Evolutionary conservation across 768 basidiomycete species (phyloP), one percentile per base, ranked within the genome.

Genomic region (Trametes punicea): DNA sequence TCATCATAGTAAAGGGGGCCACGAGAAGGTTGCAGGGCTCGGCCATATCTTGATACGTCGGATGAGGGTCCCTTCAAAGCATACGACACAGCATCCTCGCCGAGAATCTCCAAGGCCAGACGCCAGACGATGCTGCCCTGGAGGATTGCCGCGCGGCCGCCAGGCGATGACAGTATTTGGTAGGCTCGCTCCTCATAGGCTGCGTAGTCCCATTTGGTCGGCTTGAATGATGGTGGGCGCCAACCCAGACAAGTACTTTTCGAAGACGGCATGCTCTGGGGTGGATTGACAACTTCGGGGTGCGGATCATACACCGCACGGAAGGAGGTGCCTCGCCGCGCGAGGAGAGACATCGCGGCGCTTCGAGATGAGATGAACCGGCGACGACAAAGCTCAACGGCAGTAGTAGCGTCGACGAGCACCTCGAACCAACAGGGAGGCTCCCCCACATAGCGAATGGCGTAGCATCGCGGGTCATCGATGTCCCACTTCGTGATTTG

Each of bases 81-180:
- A 15, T 4, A 16, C 34, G 11, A 11, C 31, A 47, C 23, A 7
- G 7, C 31, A 21, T 38, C 42, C 6, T 16, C 18, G 4, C 33
- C 49, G 20, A 51, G n/a, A 27, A 57, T 9, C 44, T 57, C 49
- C 20, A 46, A 34, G 13, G 49, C 48, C n/a, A 57, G 15, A 3
- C 49, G 40, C 49, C 49, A 51, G 42, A 57, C 23, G n/a, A 57
- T 11, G 7, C 56, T 42, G 16, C 56, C 56, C 16, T 42, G 49
- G 18, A 44, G 40, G 8, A 51, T 11, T 18, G 56, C 56, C 5
- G 56, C 52, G 20, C 54, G 40, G 3, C 34, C 53, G 18, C 45
- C 11, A 1, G 45, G 44, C 2, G 44, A 26, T n/a, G 21, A 13
- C 10, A 55, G 53, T 18, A 55, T 38, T 23, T 55, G 23, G 13